Base-by-base conservation (phyloP, 768 basidiomycete species). In the Clitopilus hobsonii region DNA sequence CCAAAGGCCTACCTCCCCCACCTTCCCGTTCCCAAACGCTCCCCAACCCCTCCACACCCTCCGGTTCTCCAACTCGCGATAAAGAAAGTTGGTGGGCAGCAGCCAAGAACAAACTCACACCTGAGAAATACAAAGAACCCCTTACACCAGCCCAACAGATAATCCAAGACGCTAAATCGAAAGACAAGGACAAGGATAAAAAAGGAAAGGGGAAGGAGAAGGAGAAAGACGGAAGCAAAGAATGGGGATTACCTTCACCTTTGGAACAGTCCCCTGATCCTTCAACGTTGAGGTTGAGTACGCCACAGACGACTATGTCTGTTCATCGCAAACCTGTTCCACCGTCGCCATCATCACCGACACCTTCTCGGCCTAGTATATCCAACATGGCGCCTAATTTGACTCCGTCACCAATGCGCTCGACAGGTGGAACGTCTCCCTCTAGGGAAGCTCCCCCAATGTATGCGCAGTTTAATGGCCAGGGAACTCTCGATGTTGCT, bases 71-170 rank as follows among this genome's bases (percentile, higher is more conserved):
- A 5, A 24, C 48, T 27, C 27, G 26, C 7, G 49, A 84, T 61
- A 87, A 88, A 68, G 88, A 86, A n/a, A 63, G 58, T 38, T 93
- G 91, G 91, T 91, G 90, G 88, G 68, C 79, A 10, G 75, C 82
- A 2, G 83, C 90, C 18, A 92, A 89, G 76, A 82, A 81, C 60
- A 83, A 74, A 60, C 77, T 94, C 8, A 91, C 89, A 0, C 89
- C 91, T 2, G 86, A 86, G 11, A 93, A 91, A 61, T 85, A 85
- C 10, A 81, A 80, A 62, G 83, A 88, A 13, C 66, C 71, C 16
- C 81, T 90, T n/a, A 93, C 91, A 0, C 89, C 91, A 7, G 91
- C 91, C 0, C 91, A 93, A 62, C 89, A 91, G 60, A 77, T 94
- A 53, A 84, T 92, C 49, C 77, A 80, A 54, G 90, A 93, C 6